phyloP scores from a whole-genome alignment of 169 alveolate genomes.

The Plasmodium fragile region DNA sequence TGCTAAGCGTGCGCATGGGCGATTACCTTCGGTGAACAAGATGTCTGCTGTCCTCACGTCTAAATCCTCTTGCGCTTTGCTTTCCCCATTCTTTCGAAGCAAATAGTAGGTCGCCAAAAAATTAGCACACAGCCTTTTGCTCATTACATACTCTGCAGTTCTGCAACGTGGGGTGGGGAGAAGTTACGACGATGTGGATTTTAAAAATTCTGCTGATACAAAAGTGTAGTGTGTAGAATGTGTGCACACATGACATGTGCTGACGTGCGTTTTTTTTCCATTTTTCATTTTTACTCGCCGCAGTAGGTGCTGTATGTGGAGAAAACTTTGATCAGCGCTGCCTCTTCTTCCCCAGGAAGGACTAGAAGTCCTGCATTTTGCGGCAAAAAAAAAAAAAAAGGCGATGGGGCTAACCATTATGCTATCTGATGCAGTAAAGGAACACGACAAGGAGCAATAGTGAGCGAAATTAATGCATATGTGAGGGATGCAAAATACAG shows the following conservation, averaged over 20 bases:
- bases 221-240: neutral
- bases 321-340: constrained; percentile 41
- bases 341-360: constrained; percentile 65
- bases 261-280: neutral
- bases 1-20: neutral
- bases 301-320: constrained; percentile 50
- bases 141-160: constrained; percentile 63
- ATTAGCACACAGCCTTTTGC: constrained; percentile 50
- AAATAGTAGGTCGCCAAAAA: constrained; percentile 54
- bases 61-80: constrained; percentile 10
- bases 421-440: neutral
- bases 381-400: neutral
- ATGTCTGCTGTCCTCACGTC: constrained; percentile 27
- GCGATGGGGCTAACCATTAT: neutral
- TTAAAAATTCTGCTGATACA: neutral
- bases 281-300: constrained; percentile 45
- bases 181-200: neutral
- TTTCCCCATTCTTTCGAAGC: constrained; percentile 35
- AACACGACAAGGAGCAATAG: neutral
- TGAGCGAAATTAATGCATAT: neutral
- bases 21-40: constrained; percentile 54
- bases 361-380: constrained; percentile 28
- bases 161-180: constrained; percentile 5
- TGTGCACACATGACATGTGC: neutral
- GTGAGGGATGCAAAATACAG: neutral